phyloP scores from a whole-genome alignment of 108 stramenopile genomes.

The Conticribra weissflogii region DNA sequence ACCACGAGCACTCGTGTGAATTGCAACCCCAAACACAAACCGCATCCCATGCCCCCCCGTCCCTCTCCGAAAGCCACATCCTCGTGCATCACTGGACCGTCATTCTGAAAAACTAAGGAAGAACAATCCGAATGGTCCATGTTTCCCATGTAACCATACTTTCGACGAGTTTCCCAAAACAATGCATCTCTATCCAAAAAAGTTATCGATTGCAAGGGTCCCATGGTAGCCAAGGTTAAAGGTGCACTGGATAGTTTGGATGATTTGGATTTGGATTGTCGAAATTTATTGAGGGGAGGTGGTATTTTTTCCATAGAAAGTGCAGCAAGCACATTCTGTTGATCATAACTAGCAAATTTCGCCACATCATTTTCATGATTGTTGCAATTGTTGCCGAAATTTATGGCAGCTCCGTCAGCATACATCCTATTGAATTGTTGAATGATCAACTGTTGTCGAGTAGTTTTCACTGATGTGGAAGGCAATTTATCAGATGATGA shows the following conservation, averaged over 20 bases:
- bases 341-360: too few species aligned
- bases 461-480: neutral
- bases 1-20: constrained; percentile 15
- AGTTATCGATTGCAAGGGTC: constrained; percentile 12
- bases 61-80: constrained; percentile 5
- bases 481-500: constrained; percentile 4
- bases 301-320: constrained; percentile 24
- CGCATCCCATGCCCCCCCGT: constrained; percentile 14
- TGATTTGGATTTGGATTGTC: constrained; percentile 15
- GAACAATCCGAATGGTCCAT: neutral
- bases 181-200: constrained; percentile 36
- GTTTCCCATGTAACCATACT: neutral
- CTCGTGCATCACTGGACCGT: constrained; percentile 5
- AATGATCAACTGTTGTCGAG: constrained; percentile 19
- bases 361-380: constrained; percentile 7
- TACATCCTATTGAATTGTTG: constrained; percentile 20
- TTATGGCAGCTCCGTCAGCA: constrained; percentile 1
- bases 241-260: constrained; percentile 20
- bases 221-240: constrained; percentile 22
- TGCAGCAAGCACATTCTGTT: neutral
- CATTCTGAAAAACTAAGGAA: neutral
- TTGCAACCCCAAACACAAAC: constrained; percentile 25
- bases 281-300: constrained; percentile 18
- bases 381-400: constrained; percentile 1
- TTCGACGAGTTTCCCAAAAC: constrained; percentile 28